Base-by-base conservation (phyloP, 176 grass and related monocot genomes). In the barley (Hordeum vulgare) region DNA sequence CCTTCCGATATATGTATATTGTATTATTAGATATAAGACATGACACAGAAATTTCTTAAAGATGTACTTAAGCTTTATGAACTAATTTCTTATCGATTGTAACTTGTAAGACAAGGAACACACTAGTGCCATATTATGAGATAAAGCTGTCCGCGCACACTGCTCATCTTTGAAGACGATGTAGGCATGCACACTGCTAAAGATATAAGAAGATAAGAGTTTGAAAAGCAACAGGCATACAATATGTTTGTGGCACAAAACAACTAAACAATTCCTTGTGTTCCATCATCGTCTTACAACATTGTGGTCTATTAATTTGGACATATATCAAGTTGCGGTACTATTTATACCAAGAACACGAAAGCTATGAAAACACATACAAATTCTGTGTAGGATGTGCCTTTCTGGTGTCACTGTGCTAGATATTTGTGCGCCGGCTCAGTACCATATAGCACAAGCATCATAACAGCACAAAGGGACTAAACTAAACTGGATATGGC, bases 161-260 rank as follows among this genome's bases (percentile, higher is more conserved):
- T 90, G 89, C 72, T 96, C 93, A 62, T 90, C 91, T 89, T 94
- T 92, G 80, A 99, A 99, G 34, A 99, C 96, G 62, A 96, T 91
- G 82, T 99, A 99, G 62, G 93, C 96, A 94, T 99, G 85, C 33
- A 99, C 85, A 90, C 96, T 99, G 87, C 76, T 90, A 91, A 71
- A 25, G 17, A 78, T 2, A 61, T 8, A 65, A 74, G 10, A 0
- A 67, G 57, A 82, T 68, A 61, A 77, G 56, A 56, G 80, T 67
- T 49, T 21, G 14, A 73, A 54, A 14, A 39, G 27, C 27, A 77
- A 23, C 9, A 64, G 7, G 17, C 29, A 54, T 11, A 15, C 6
- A 74, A 3, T 85, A 69, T 6, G 21, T 66, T 33, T 75, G 28
- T 41, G 51, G 77, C 66, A 74, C 36, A 66, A 25, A 62, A n/a